These are phyloP conservation scores for Athelia sp. DNA, from an alignment of 1,284 basidiomycete genomes.

Conservation along the genomic window DNA sequence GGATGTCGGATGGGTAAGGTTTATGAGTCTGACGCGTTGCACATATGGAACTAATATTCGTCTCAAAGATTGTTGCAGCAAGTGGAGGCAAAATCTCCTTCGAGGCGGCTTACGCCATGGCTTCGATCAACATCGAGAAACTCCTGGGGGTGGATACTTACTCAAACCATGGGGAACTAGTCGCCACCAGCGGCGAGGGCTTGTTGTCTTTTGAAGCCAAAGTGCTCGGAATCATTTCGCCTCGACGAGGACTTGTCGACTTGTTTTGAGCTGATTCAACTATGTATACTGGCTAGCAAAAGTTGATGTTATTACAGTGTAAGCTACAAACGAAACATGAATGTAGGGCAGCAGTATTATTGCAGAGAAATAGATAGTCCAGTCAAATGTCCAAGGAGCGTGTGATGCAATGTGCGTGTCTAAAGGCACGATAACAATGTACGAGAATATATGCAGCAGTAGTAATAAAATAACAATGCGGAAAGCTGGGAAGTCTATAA, in stretches of 20 bases:
- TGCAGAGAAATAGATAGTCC: too few relatives aligned
- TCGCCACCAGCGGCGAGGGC: conserved; percentile 46
- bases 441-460: too few relatives aligned
- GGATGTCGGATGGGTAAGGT: conserved; percentile 61
- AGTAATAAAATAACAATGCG: too few relatives aligned
- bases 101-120: conserved; percentile 14
- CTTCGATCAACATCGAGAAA: conserved; percentile 28
- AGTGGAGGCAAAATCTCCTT: conserved; percentile 14
- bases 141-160: conserved; percentile 28
- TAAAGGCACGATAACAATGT: too few relatives aligned
- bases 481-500: too few relatives aligned
- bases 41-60: conserved; percentile 3
- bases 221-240: conserved; percentile 38
- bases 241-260: conserved; percentile 23
- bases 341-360: too few relatives aligned
- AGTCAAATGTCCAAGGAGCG: too few relatives aligned
- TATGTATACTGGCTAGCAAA: too few relatives aligned
- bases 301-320: too few relatives aligned
- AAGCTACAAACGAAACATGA: too few relatives aligned
- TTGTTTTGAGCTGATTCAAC: too few relatives aligned
- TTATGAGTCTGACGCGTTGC: background rate
- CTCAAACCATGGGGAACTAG: conserved; percentile 34
- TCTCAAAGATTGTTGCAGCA: conserved; percentile 30
- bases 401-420: too few relatives aligned
- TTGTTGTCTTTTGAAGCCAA: conserved; percentile 42